Conservation (phyloP, 495 filamentous ascomycete genomes). For the Daldinia vernicosa region DNA sequence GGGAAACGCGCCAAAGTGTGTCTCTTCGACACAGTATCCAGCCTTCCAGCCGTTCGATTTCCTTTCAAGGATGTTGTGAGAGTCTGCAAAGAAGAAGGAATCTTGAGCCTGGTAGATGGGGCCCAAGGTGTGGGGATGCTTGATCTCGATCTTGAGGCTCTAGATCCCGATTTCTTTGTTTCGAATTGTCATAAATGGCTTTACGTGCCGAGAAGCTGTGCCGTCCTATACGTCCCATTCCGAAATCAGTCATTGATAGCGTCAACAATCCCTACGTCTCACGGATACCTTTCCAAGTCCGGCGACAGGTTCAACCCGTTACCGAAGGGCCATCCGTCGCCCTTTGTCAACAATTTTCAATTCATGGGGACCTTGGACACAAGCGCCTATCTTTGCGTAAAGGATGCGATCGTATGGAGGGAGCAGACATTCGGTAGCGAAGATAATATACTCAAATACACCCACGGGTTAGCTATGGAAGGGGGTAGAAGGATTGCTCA, state of each 20-base stretch:
- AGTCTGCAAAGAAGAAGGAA: constrained; percentile 66
- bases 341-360: constrained; percentile 77
- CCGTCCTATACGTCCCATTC: constrained; percentile 75
- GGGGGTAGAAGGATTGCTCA: constrained; percentile 67
- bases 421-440: constrained; percentile 78
- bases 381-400: constrained; percentile 73
- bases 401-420: constrained; percentile 74
- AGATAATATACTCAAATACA: constrained; percentile 68
- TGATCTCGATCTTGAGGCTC: constrained; percentile 64
- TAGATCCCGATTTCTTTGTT: constrained; percentile 80
- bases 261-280: constrained; percentile 73
- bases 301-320: constrained; percentile 58
- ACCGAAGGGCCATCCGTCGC: constrained; percentile 54
- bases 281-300: constrained; percentile 59
- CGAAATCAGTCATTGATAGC: constrained; percentile 76
- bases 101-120: constrained; percentile 70
- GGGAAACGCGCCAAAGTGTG: constrained; percentile 62
- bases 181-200: constrained; percentile 89
- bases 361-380: constrained; percentile 81
- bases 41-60: constrained; percentile 74
- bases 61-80: constrained; percentile 73
- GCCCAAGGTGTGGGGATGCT: constrained; percentile 81
- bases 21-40: constrained; percentile 79
- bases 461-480: constrained; percentile 61
- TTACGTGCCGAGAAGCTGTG: constrained; percentile 76